Percentiles rank a stretch among this genome's conserved stretches.
These are phyloP conservation scores for Aureobasidium pullulans DNA, from an alignment of 2,329 filamentous ascomycete species.

Conservation along the genomic window DNA sequence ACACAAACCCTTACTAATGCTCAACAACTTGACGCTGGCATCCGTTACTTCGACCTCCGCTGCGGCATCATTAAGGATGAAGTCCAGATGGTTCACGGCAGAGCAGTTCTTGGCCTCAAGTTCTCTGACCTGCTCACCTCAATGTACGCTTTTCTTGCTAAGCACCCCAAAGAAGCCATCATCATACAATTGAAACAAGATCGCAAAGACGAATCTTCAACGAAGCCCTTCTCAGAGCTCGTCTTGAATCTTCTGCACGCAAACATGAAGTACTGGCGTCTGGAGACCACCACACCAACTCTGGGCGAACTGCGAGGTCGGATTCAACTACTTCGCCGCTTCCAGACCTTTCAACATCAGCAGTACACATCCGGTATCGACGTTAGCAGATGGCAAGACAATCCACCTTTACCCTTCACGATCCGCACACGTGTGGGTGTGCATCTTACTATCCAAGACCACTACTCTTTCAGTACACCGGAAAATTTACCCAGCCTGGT, in stretches of 20 bases:
- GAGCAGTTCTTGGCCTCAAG: conserved; percentile 24
- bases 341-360: conserved; percentile 16
- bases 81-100: conserved; percentile 31
- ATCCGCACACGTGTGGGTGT: conserved; percentile 32
- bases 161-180: conserved; percentile 25
- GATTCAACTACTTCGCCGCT: conserved; percentile 32
- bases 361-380: conserved; percentile 26
- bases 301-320: conserved; percentile 27
- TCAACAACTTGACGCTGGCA: conserved; percentile 27
- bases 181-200: conserved; percentile 31
- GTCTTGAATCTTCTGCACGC: conserved; percentile 24
- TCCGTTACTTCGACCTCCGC: conserved; percentile 31
- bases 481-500: conserved; percentile 34
- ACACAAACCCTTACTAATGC: conserved; percentile 26
- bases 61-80: conserved; percentile 26
- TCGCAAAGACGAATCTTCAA: conserved; percentile 24
- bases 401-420: conserved; percentile 27
- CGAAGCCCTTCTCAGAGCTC: conserved; percentile 32
- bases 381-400: conserved; percentile 29
- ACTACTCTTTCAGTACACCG: conserved; percentile 37
- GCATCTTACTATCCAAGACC: conserved; percentile 40
- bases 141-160: conserved; percentile 25
- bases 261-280: conserved; percentile 26
- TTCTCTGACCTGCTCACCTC: conserved; percentile 22
- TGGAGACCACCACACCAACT: conserved; percentile 26